Conservation (phyloP, 2,329 filamentous ascomycete genomes). For the Nothophaeocryptopus gaeumannii region DNA sequence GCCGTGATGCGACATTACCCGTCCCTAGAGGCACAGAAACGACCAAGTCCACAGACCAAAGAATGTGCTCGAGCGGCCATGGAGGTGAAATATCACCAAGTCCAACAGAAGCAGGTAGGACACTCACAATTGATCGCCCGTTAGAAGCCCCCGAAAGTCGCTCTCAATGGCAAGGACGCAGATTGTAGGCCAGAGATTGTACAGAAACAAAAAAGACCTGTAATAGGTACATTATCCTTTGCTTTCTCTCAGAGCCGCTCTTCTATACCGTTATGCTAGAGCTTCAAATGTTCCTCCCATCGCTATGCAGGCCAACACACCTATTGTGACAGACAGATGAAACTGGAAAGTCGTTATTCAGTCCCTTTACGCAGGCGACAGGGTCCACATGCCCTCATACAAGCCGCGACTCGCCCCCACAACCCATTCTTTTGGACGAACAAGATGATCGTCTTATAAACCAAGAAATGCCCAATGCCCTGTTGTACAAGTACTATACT, state of each 20-base stretch:
- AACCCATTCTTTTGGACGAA: conserved; percentile 1
- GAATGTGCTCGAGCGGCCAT: too few species aligned
- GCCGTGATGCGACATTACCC: too few species aligned
- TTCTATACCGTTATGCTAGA: conserved; percentile 13
- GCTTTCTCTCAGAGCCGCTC: neutral
- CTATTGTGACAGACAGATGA: neutral
- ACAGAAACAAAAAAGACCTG: neutral
- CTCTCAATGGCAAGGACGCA: too few species aligned
- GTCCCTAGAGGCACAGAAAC: too few species aligned
- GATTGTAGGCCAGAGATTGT: too few species aligned
- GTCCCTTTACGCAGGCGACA: neutral
- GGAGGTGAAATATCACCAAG: too few species aligned
- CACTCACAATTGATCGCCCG: too few species aligned
- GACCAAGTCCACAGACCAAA: too few species aligned
- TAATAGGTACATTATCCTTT: too few species aligned
- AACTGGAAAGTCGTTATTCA: neutral
- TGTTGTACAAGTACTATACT: conserved; percentile 24
- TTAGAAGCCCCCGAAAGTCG: too few species aligned
- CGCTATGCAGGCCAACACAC: conserved; percentile 13
- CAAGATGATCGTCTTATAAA: neutral
- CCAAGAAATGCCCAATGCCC: conserved; percentile 9
- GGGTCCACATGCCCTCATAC: neutral
- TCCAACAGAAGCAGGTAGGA: too few species aligned
- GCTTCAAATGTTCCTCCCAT: conserved; percentile 2
- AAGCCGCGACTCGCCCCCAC: neutral